These are phyloP conservation scores for Eucalyptus lansdowneana DNA, from an alignment of 345 rosid species.

Conservation along the genomic window DNA sequence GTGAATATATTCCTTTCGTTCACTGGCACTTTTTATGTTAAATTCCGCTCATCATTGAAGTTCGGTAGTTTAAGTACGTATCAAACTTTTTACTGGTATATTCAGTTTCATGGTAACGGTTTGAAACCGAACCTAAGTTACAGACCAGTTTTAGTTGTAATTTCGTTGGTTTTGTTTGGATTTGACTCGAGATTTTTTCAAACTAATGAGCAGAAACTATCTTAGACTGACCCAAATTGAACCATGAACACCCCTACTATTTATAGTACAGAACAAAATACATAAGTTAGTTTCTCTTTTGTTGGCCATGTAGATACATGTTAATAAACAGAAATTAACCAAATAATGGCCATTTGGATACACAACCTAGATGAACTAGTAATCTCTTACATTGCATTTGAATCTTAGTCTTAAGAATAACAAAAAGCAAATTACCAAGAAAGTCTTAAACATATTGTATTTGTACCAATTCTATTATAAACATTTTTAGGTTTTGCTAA, in stretches of 20 bases:
- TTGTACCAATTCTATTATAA: no score
- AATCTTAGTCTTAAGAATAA: background rate
- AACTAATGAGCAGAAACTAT: background rate
- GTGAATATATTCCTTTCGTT: background rate
- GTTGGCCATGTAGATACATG: background rate
- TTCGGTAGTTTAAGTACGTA: background rate
- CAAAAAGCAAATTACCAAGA: no score
- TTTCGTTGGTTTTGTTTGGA: background rate
- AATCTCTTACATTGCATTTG: background rate
- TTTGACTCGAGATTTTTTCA: background rate
- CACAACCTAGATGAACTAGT: background rate
- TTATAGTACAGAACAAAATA: background rate
- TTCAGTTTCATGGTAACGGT: background rate
- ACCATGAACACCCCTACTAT: background rate
- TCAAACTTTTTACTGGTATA: rapidly evolving
- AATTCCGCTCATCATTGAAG: background rate
- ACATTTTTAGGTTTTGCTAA: rapidly evolving
- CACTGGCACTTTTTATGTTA: background rate
- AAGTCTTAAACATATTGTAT: no score
- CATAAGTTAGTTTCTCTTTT: background rate
- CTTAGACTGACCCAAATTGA: background rate
- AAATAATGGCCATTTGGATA: background rate
- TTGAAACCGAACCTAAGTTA: background rate
- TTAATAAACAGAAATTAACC: background rate
- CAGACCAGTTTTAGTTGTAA: background rate